Base-by-base conservation (phyloP, 371 early-diverging fungal species). In the Chytridiales sp. region DNA sequence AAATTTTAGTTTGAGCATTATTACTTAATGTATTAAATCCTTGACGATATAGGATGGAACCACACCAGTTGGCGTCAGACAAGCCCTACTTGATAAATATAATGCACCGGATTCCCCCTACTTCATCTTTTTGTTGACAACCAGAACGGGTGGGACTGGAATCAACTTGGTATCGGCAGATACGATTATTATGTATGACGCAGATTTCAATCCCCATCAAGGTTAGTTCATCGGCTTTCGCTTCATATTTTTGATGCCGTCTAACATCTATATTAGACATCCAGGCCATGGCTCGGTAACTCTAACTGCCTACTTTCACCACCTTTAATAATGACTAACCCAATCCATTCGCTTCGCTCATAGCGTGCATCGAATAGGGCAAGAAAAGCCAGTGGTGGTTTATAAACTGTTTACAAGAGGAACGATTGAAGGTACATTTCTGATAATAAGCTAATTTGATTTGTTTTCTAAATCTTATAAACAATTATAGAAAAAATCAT, bases 61-160 rank as follows among this genome's bases (percentile, higher is more conserved):
- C 4, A 85, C 83, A 13, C 67, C 84, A 5, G 80, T 80, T 27
- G 72, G 68, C 1, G 65, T 78, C 1, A 82, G 97, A 29, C 93
- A 93, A 59, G 74, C 79, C 4, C 71, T 76, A 21, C 91, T 98
- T 41, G 89, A 93, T 67, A 69, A 78, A 44, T 98, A 91, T 66
- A 93, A 92, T 59, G 83, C 83, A 0, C 85, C 84, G 0, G 79
- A 81, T 31, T 87, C 88, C 2, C 76, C 87, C 32, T 66, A 83
- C 2, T 89, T 91, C 67, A 88, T 97, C 21, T 99, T 99, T 69
- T 75, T 99, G 47, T 71, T 99, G 32, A 92, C 92, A 17, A 99
- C 99, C 1, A 86, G 99, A 55, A 94, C 98, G 21, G 97, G 97
- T 49, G 98, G 97, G 36, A 85, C 92, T 0, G 98, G 98, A 15